phyloP scores from a whole-genome alignment of 1,284 basidiomycete genomes.

The Malassezia yamatoensis region DNA sequence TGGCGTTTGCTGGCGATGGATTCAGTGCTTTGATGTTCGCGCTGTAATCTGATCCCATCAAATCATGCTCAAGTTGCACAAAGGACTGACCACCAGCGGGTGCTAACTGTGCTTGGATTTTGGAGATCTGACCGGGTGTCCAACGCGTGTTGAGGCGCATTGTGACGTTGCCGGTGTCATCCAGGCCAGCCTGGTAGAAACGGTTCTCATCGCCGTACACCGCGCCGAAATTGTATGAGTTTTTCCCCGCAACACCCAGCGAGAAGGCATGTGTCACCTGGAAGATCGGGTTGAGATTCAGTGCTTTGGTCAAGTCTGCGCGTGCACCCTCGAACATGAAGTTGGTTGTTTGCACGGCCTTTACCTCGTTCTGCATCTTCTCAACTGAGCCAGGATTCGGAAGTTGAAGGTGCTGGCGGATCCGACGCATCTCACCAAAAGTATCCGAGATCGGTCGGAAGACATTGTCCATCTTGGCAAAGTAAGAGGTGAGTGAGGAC shows the following conservation, averaged over 20 bases:
- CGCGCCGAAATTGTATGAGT: conserved; percentile 87
- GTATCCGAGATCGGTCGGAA: conserved; percentile 27
- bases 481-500: conserved; percentile 15
- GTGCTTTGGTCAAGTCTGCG: conserved; percentile 86
- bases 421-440: conserved; percentile 23
- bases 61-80: conserved; percentile 86
- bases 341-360: conserved; percentile 78
- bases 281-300: conserved; percentile 89
- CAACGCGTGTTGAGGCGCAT: conserved; percentile 84
- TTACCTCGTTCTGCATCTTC: conserved; percentile 39
- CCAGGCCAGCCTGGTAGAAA: conserved; percentile 85
- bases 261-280: conserved; percentile 95
- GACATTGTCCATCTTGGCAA: conserved; percentile 25
- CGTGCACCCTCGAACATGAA: conserved; percentile 93
- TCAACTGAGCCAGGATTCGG: conserved; percentile 45
- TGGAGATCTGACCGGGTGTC: conserved; percentile 68
- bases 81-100: conserved; percentile 28
- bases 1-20: conserved; percentile 71
- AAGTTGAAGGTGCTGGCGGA: conserved; percentile 31
- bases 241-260: conserved; percentile 56
- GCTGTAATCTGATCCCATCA: conserved; percentile 76
- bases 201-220: conserved; percentile 73
- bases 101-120: conserved; percentile 76
- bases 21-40: conserved; percentile 84
- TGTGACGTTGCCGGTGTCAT: conserved; percentile 82